phyloP scores from a whole-genome alignment of 306 rosid genomes.

The Malus sieversii region DNA sequence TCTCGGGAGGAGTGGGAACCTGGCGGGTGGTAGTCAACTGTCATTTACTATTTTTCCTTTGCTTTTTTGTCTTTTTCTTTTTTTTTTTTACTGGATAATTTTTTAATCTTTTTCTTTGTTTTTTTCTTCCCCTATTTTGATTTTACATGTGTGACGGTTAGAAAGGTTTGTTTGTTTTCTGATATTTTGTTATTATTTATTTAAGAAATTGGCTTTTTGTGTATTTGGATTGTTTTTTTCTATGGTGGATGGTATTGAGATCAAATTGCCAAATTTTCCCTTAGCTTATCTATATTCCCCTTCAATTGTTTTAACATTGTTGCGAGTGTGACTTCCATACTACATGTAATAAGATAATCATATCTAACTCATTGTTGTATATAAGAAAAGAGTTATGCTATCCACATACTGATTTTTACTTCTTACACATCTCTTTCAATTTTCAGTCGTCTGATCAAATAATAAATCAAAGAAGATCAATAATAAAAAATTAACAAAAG shows the following conservation, averaged over 20 bases:
- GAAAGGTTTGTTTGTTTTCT: neutral
- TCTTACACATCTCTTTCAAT: fast-evolving
- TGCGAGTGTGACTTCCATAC: too few relatives aligned
- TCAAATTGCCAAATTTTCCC: too few relatives aligned
- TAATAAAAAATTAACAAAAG: too few relatives aligned
- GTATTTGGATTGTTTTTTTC: neutral
- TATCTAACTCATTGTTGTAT: too few relatives aligned
- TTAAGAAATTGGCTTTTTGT: neutral
- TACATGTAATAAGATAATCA: too few relatives aligned
- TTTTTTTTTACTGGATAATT: neutral
- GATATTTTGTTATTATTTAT: neutral
- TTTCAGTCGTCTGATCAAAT: too few relatives aligned
- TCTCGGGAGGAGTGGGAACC: neutral
- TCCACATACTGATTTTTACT: too few relatives aligned
- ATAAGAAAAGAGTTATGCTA: too few relatives aligned
- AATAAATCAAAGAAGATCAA: too few relatives aligned
- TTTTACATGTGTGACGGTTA: neutral
- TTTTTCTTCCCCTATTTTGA: neutral
- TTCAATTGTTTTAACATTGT: too few relatives aligned
- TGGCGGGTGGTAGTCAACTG: conserved; percentile 16
- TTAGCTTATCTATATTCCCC: too few relatives aligned
- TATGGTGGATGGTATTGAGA: neutral
- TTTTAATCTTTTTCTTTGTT: neutral
- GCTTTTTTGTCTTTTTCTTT: neutral
- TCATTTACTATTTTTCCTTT: neutral